These are phyloP conservation scores for Neoboletus subvelutipes DNA, from an alignment of 768 basidiomycete species.

Conservation along the genomic window DNA sequence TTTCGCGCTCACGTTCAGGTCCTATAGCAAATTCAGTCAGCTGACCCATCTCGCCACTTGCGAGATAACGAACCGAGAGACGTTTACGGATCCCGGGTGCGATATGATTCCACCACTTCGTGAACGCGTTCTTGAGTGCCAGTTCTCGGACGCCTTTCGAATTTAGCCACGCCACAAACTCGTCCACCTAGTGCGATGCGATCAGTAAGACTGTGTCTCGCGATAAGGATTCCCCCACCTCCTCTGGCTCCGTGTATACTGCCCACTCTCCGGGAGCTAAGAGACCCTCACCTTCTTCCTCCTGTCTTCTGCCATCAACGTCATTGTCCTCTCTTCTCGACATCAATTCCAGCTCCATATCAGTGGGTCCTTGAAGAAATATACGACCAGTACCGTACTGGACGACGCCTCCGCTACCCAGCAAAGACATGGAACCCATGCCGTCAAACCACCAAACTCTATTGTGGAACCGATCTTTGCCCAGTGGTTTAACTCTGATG, in stretches of 20 bases:
- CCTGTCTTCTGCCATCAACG: constrained; percentile 57
- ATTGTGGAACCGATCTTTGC: constrained; percentile 92
- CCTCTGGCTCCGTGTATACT: constrained; percentile 82
- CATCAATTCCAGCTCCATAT: constrained; percentile 74
- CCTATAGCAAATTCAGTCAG: constrained; percentile 41
- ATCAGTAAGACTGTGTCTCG: constrained; percentile 7
- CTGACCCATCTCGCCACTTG: not conserved
- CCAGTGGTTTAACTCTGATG: constrained; percentile 84
- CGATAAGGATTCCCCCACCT: constrained; percentile 49
- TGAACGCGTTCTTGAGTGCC: constrained; percentile 70
- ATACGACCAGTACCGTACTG: constrained; percentile 88
- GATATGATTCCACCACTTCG: constrained; percentile 84
- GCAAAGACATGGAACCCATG: constrained; percentile 78
- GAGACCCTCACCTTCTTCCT: constrained; percentile 82
- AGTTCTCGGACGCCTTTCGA: constrained; percentile 88
- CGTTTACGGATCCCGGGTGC: constrained; percentile 77
- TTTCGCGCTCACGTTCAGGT: constrained; percentile 65
- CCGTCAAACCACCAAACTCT: constrained; percentile 99
- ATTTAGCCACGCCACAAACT: constrained; percentile 87
- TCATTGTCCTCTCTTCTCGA: constrained; percentile 52
- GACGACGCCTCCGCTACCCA: constrained; percentile 74
- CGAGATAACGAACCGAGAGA: constrained; percentile 53
- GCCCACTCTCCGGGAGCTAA: constrained; percentile 84
- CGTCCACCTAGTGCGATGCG: constrained; percentile 58
- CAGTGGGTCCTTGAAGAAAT: constrained; percentile 90